phyloP scores from a whole-genome alignment of 1,284 basidiomycete genomes.

The Fomitopsis pinicola region DNA sequence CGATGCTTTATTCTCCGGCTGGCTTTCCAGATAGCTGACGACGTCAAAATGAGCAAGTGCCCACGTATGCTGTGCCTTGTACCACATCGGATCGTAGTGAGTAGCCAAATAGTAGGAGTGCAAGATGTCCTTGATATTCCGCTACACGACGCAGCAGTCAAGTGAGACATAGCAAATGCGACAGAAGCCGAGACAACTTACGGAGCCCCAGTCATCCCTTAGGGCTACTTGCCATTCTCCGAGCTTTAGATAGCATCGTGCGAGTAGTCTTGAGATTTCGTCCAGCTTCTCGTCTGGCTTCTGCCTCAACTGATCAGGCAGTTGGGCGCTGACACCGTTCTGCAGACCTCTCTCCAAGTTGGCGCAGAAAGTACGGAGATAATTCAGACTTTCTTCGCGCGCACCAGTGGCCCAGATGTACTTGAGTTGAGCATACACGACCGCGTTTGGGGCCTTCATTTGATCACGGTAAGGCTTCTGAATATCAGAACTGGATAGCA shows the following conservation, averaged over 20 bases:
- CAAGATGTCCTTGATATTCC: constrained; percentile 79
- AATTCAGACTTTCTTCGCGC: constrained; percentile 77
- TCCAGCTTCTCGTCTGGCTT: constrained; percentile 63
- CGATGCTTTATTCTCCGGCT: constrained; percentile 53
- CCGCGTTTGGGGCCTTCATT: constrained; percentile 86
- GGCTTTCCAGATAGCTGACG: constrained; percentile 76
- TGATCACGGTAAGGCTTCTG: constrained; percentile 33
- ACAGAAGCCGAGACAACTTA: constrained; percentile 32
- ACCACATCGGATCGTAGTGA: constrained; percentile 92
- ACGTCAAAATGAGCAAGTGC: constrained; percentile 97
- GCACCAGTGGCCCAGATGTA: constrained; percentile 93
- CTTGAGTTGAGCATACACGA: constrained; percentile 96
- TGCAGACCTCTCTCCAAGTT: constrained; percentile 77
- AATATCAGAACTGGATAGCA: constrained; percentile 3
- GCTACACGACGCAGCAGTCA: constrained; percentile 35
- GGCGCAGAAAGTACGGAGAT: constrained; percentile 82
- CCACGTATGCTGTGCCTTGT: constrained; percentile 99
- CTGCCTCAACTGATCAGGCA: constrained; percentile 21
- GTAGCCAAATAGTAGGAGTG: constrained; percentile 87
- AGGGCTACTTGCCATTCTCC: constrained; percentile 92
- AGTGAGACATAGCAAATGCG: constrained; percentile 3
- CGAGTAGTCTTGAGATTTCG: constrained; percentile 86
- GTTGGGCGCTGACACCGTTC: constrained; percentile 43
- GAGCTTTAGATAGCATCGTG: constrained; percentile 95
- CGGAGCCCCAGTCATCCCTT: constrained; percentile 75